Percentiles rank a stretch among this genome's conserved stretches.
phyloP scores from a whole-genome alignment of 768 basidiomycete genomes.

The Pulveroboletus ravenelii region DNA sequence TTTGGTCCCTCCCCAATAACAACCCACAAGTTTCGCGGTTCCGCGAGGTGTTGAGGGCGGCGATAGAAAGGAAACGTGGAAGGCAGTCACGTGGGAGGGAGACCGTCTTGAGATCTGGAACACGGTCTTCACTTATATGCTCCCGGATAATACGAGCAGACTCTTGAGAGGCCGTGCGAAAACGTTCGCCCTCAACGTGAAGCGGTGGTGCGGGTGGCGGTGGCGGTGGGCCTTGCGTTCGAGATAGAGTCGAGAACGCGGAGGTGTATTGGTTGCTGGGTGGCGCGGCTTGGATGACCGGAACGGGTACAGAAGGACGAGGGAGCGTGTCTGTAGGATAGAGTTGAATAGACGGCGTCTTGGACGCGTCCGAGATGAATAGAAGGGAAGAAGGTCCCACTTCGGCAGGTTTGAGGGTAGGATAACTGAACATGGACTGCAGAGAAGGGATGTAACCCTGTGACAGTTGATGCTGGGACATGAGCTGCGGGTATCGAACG shows the following conservation, averaged over 20 bases:
- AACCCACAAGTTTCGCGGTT: conserved; percentile 88
- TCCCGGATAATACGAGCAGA: conserved; percentile 33
- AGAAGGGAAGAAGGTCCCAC: conserved; percentile 41
- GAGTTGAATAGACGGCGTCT: conserved; percentile 18
- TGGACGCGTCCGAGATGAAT: conserved; percentile 36
- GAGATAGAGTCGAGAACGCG: conserved; percentile 26
- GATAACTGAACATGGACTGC: conserved; percentile 65
- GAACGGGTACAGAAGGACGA: conserved; percentile 28
- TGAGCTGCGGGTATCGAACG: conserved; percentile 63
- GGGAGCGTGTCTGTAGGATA: conserved; percentile 36
- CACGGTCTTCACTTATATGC: conserved; percentile 27
- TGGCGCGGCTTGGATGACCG: conserved; percentile 6
- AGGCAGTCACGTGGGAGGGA: conserved; percentile 69
- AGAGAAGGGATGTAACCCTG: conserved; percentile 77
- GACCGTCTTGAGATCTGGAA: conserved; percentile 54
- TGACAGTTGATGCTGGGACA: conserved; percentile 72
- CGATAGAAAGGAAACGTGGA: conserved; percentile 72
- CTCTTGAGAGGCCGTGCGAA: conserved; percentile 32
- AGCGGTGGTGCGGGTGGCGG: conserved; percentile 20
- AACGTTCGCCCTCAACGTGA: conserved; percentile 25
- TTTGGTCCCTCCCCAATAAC: conserved; percentile 63
- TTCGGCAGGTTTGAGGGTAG: conserved; percentile 30
- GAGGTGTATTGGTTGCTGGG: conserved; percentile 14
- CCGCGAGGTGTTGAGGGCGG: conserved; percentile 68
- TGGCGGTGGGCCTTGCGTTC: conserved; percentile 22